Evolutionary conservation across 106 monocot species (phyloP), one percentile per base, ranked within the genome.

Genomic region (Amphibolis antarctica): DNA sequence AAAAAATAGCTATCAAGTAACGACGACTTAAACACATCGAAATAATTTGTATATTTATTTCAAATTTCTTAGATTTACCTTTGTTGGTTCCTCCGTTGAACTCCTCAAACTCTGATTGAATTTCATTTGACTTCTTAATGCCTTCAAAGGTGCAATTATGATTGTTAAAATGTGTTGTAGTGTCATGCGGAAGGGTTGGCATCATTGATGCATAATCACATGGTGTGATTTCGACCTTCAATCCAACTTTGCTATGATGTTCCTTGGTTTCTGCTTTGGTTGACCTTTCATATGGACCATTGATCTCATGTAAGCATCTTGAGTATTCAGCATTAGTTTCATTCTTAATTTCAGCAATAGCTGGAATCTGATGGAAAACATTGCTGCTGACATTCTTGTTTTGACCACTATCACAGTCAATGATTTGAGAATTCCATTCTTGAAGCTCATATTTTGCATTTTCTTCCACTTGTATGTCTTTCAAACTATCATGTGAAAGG

Each of bases 361-460:
- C n/a, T 5, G 25, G 55, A 23, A 25, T 12, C 21, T 27, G 23
- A 24, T 55, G 20, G 10, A 55, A 25, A 12, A 12, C 18, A 24
- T 55, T 12, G 25, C 25, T 55, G 21, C 22, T 12, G 12, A 9
- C 55, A 12, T 20, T 10, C 21, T 23, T n/a, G 25, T 55, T 11
- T 55, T 13, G 12, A 55, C 23, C 22, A 12, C 23, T 22, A 12
- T 55, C 55, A 22, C 12, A 14, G 19, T n/a, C 0, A 55, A 55
- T 23, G 25, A 23, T 12, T 22, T 55, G 55, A 1, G 11, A 55
- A 23, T 11, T 55, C 26, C 55, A 24, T 9, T 23, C 22, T 4
- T 20, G 4, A 55, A 55, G 55, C 55, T 55, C 55, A 55, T 55
- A 24, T 55, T 23, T 25, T 27, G 55, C 26, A n/a, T n/a, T n/a